Evolutionary conservation across 1,284 basidiomycete genomes (phyloP), one percentile per base, ranked within the genome.

Genomic region (Tilletia walkeri): DNA sequence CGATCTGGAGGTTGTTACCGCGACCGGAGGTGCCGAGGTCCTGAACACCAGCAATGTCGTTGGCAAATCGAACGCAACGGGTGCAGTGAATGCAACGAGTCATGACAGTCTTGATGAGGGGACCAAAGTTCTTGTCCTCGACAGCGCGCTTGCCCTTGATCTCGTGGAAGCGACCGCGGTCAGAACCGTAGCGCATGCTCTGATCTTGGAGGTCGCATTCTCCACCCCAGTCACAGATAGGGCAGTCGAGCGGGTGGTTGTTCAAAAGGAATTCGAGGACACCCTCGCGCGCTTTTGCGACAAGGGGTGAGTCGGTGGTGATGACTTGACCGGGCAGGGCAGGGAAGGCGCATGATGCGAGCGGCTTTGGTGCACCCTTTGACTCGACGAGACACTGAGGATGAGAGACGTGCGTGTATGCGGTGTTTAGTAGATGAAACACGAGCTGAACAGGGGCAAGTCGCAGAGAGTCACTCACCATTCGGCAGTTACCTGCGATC

Each of bases 121-220:
- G 96, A 5, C 96, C 96, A 45, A 99, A 88, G 83, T 99, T 91
- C 88, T 99, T 99, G 88, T 99, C 92, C 86, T 98, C 95, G 20
- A 96, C 92, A 0, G 96, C 95, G 73, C 95, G 93, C 86, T 99
- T 99, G 79, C 95, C 96, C 2, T 92, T 90, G 73, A 96, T 93
- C 87, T 99, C 95, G 86, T 98, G 95, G 89, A 97, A 98, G 66
- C 96, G 90, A 4, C 93, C 91, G 73, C 96, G 91, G 86, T 99
- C 95, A 12, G 94, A 92, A 65, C 95, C 95, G 84, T 99, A 99
- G 70, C 95, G 92, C 95, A 99, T 98, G 36, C 95, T 95, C 86
- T 99, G 96, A 86, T 99, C 95, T 87, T 99, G 95, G 30, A 99
- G 88, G 84, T 99, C 96, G 84, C 96, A 99, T 88, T 99, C 95